Evolutionary conservation across 495 filamentous ascomycete species (phyloP).

Genomic region (Venustampulla echinocandica): DNA sequence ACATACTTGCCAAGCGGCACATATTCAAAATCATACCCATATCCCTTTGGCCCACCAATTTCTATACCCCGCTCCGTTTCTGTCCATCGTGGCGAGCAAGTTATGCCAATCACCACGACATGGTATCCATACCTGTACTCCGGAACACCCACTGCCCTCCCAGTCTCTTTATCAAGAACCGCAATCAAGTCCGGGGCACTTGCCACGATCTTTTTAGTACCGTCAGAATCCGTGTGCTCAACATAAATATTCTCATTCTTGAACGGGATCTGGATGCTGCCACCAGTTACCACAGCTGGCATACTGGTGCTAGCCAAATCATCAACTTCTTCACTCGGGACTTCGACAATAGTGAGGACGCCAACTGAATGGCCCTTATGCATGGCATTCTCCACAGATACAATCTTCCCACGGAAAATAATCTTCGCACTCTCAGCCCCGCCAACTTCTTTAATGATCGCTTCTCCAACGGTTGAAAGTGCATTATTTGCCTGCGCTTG

Average conservation of each 20-base stretch:
- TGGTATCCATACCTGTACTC: slow-evolving; percentile 48
- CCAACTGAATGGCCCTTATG: slow-evolving; percentile 47
- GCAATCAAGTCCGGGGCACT: slow-evolving; percentile 53
- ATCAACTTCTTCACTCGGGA: slow-evolving; percentile 28
- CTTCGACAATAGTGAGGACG: slow-evolving; percentile 45
- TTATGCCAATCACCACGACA: slow-evolving; percentile 48
- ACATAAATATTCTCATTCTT: slow-evolving; percentile 59
- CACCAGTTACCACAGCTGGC: not conserved
- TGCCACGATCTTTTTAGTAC: slow-evolving; percentile 45
- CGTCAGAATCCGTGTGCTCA: too few relatives aligned
- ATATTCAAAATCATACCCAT: slow-evolving; percentile 41
- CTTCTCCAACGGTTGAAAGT: slow-evolving; percentile 41
- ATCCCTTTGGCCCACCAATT: slow-evolving; percentile 43
- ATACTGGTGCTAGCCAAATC: not conserved
- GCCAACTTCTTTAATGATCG: slow-evolving; percentile 48
- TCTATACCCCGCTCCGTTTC: slow-evolving; percentile 38
- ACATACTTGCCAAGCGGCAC: slow-evolving; percentile 39
- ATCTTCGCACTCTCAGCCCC: slow-evolving; percentile 42
- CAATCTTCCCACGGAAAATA: slow-evolving; percentile 53
- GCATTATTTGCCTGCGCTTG: slow-evolving; percentile 37
- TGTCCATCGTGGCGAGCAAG: slow-evolving; percentile 49
- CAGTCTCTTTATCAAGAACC: slow-evolving; percentile 50
- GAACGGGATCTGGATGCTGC: slow-evolving; percentile 48
- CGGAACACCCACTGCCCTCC: slow-evolving; percentile 50
- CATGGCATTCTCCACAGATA: slow-evolving; percentile 46